A percentile compares a stretch with the other conserved stretches of the same genome.
phyloP scores from a whole-genome alignment of 2,329 filamentous ascomycete species.

The Apiospora kogelbergensis region DNA sequence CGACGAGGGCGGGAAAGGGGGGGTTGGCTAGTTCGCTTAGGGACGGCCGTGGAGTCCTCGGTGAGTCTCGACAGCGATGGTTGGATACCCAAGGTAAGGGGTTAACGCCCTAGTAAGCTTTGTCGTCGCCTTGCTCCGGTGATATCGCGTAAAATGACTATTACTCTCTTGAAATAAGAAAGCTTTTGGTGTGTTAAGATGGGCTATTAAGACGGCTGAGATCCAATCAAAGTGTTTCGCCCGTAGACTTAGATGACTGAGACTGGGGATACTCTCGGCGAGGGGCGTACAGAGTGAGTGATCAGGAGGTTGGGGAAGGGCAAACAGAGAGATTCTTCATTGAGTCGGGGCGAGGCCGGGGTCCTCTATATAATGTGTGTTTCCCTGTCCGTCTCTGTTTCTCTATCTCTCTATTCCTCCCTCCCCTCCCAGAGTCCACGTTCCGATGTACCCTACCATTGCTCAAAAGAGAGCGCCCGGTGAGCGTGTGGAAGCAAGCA shows the following conservation, averaged over 20 bases:
- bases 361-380: neutral
- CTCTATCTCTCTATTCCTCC: neutral
- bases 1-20: neutral
- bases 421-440: neutral
- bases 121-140: neutral
- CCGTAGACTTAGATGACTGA: neutral
- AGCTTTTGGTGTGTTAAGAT: neutral
- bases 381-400: neutral
- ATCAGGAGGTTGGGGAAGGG: neutral
- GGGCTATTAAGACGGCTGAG: neutral
- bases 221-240: neutral
- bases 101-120: neutral
- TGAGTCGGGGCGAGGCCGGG: neutral
- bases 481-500: neutral
- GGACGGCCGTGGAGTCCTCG: neutral
- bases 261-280: neutral
- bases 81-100: neutral
- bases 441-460: neutral
- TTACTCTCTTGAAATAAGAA: neutral
- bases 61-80: neutral
- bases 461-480: neutral
- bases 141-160: neutral
- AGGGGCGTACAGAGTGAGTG: neutral
- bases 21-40: neutral
- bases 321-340: neutral